phyloP scores from a whole-genome alignment of 1,284 basidiomycete genomes.

The Mycosarcoma maydis region DNA sequence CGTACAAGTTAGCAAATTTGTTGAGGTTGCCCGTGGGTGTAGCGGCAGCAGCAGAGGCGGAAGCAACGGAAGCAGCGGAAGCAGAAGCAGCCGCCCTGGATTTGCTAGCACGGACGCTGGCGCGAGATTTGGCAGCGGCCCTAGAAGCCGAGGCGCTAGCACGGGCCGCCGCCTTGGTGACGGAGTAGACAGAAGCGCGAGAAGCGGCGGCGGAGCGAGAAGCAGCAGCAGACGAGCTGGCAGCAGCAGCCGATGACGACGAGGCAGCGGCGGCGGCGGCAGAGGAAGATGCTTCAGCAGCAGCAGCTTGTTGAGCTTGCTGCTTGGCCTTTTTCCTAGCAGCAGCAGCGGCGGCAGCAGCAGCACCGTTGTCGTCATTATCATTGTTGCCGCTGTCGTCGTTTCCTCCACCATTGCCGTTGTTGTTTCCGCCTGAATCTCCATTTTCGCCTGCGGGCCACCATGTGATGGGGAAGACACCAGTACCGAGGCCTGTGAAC shows the following conservation, averaged over 20 bases:
- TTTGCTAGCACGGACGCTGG: constrained; percentile 32
- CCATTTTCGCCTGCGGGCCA: constrained; percentile 45
- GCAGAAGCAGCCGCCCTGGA: constrained; percentile 24
- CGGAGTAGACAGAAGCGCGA: constrained; percentile 42
- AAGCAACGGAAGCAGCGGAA: constrained; percentile 13
- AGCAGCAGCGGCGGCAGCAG: constrained; percentile 9
- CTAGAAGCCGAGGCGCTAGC: constrained; percentile 32
- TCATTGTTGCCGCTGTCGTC: constrained; percentile 10
- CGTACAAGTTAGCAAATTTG: constrained; percentile 59
- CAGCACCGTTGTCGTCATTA: neutral
- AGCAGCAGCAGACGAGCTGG: constrained; percentile 33
- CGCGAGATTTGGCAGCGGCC: constrained; percentile 29
- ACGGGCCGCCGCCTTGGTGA: constrained; percentile 43
- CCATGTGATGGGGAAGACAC: constrained; percentile 59
- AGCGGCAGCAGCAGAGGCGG: constrained; percentile 35
- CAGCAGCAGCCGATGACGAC: constrained; percentile 27
- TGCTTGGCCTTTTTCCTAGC: constrained; percentile 38
- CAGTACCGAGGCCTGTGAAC: constrained; percentile 48
- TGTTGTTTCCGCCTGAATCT: constrained; percentile 14
- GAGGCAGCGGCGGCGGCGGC: constrained; percentile 31
- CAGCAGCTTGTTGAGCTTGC: constrained; percentile 27
- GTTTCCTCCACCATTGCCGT: constrained; percentile 6
- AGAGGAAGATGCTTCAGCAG: constrained; percentile 25
- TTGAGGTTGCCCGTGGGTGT: constrained; percentile 56
- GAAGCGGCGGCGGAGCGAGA: constrained; percentile 44